Conservation (phyloP, 164 flowering plant genomes). For the Liquidambar formosana region DNA sequence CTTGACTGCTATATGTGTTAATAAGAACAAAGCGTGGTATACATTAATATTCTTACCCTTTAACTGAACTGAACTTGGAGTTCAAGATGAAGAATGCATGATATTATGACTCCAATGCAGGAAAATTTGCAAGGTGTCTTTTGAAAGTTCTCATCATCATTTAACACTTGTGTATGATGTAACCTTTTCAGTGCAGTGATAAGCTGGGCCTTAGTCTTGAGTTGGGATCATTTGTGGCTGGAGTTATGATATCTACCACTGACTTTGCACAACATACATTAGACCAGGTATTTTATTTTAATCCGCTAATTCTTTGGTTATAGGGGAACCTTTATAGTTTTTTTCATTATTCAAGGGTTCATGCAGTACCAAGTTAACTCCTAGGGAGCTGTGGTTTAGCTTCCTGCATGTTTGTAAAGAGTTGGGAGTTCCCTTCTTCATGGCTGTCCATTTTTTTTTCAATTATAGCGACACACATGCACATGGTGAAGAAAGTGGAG, state of each 20-base stretch:
- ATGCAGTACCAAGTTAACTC: background rate
- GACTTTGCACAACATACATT: constrained; percentile 92
- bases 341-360: background rate
- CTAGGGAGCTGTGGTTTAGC: background rate
- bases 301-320: too few species aligned
- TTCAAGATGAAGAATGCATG: background rate
- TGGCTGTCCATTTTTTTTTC: background rate
- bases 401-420: background rate
- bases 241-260: constrained; percentile 96
- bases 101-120: background rate
- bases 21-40: too few species aligned
- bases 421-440: background rate
- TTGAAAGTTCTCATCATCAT: background rate
- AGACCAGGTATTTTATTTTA: constrained; percentile 63
- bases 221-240: constrained; percentile 97
- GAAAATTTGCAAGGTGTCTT: background rate
- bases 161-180: constrained; percentile 19
- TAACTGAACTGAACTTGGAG: background rate
- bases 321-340: background rate
- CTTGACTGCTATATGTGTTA: too few species aligned
- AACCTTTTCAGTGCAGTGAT: constrained; percentile 86
- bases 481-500: too few species aligned
- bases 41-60: background rate
- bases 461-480: background rate
- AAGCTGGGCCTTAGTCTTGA: constrained; percentile 97